Conservation (phyloP, 2,329 filamentous ascomycete genomes). For the Aschersonia sp. region DNA sequence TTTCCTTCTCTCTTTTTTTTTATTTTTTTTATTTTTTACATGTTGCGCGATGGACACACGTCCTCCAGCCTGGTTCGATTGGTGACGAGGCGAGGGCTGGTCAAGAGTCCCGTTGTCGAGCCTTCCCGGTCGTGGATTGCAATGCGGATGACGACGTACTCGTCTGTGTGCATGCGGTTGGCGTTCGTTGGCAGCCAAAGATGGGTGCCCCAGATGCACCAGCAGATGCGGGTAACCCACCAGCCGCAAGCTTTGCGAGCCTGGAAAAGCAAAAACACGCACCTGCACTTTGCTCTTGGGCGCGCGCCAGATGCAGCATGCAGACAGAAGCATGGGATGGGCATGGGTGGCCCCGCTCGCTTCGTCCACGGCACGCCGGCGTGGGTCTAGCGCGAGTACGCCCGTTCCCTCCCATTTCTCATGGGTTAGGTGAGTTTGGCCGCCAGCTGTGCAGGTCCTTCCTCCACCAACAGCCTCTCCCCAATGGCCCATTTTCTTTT, state of each 20-base stretch:
- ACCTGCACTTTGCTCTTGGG: neutral
- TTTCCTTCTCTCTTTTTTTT: too few relatives aligned
- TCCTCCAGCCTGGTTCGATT: neutral
- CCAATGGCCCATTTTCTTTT: slow-evolving; percentile 22
- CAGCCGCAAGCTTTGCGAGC: neutral
- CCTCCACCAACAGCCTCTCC: slow-evolving; percentile 23
- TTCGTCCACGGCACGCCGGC: slow-evolving; percentile 9
- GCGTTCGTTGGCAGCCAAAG: neutral
- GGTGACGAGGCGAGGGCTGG: neutral
- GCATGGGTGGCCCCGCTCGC: slow-evolving; percentile 13
- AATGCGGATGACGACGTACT: neutral
- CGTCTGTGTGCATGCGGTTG: neutral
- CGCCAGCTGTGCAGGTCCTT: slow-evolving; percentile 23
- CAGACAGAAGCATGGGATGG: slow-evolving; percentile 4
- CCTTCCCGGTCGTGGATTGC: neutral
- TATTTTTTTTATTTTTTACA: too few relatives aligned
- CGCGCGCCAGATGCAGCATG: slow-evolving; percentile 3
- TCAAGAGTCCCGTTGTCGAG: neutral
- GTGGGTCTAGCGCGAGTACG: slow-evolving; percentile 13
- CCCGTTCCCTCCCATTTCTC: slow-evolving; percentile 22
- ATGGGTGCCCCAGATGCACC: neutral
- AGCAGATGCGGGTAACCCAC: neutral
- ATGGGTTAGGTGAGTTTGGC: slow-evolving; percentile 29
- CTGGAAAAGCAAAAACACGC: neutral
- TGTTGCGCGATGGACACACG: too few relatives aligned